Percentiles rank a stretch among this genome's conserved stretches.
Conservation (phyloP, 306 rosid species). For the Delonix regia region DNA sequence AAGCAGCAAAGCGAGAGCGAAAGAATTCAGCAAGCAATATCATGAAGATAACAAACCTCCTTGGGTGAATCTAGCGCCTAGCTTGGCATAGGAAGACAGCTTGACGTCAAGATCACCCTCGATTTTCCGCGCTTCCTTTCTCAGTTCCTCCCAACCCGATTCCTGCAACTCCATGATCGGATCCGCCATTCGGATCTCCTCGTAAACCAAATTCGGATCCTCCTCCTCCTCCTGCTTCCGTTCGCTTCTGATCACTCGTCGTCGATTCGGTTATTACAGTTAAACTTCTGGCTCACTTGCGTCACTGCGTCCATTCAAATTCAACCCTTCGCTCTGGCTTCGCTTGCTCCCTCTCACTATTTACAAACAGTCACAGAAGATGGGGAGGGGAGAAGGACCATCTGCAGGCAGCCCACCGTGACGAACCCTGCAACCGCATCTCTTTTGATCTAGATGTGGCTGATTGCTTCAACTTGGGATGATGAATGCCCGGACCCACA, state of each 20-base stretch:
- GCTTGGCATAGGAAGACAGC: slow-evolving; percentile 89
- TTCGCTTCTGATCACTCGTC: slow-evolving; percentile 19
- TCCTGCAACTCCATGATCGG: slow-evolving; percentile 88
- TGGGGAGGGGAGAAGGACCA: slow-evolving; percentile 1
- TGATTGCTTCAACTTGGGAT: background rate
- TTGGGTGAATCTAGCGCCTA: slow-evolving; percentile 90
- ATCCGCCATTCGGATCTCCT: slow-evolving; percentile 70
- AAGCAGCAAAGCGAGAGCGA: background rate
- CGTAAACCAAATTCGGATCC: slow-evolving; percentile 38
- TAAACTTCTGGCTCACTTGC: background rate
- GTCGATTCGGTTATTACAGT: slow-evolving; percentile 47
- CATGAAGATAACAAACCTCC: slow-evolving; percentile 55
- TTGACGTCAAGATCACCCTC: slow-evolving; percentile 99
- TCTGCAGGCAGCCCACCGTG: background rate
- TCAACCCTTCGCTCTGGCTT: background rate
- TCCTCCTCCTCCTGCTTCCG: slow-evolving; percentile 25
- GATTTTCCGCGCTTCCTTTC: slow-evolving; percentile 94
- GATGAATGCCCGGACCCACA: background rate
- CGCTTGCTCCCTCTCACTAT: background rate
- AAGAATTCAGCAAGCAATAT: background rate
- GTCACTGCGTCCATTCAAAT: background rate
- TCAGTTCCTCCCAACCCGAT: slow-evolving; percentile 98
- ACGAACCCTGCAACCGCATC: background rate
- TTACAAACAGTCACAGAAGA: background rate
- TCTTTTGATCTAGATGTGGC: no score